Conservation (phyloP, 2,329 filamentous ascomycete genomes). For the Diplodia seriata region DNA sequence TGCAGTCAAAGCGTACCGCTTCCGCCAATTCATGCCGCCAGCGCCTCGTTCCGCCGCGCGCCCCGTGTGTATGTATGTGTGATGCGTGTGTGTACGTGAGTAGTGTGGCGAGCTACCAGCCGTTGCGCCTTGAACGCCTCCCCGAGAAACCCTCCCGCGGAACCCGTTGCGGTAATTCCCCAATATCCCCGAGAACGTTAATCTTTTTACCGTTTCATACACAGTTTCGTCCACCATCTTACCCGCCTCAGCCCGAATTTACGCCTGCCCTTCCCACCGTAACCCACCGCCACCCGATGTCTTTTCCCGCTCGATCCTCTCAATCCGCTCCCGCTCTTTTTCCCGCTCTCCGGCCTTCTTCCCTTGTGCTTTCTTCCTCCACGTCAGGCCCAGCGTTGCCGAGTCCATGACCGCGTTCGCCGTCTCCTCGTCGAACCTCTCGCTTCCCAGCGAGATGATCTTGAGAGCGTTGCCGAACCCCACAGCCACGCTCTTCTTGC, state of each 20-base stretch:
- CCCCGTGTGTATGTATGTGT: constrained; percentile 2
- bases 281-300: constrained; percentile 27
- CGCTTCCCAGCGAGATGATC: constrained; percentile 70
- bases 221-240: background rate
- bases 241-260: background rate
- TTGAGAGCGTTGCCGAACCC: constrained; percentile 77
- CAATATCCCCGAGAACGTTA: background rate
- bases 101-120: constrained; percentile 13
- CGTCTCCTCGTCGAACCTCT: constrained; percentile 62
- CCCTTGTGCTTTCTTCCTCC: constrained; percentile 29
- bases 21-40: constrained; percentile 20
- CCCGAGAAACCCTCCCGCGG: background rate
- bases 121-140: constrained; percentile 18
- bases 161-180: constrained; percentile 2
- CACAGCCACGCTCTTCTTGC: constrained; percentile 70
- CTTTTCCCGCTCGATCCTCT: constrained; percentile 15
- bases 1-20: constrained; percentile 7
- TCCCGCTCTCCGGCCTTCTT: constrained; percentile 25
- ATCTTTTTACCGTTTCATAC: constrained; percentile 9
- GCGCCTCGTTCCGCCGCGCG: constrained; percentile 5
- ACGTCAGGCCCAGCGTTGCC: constrained; percentile 24
- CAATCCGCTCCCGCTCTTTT: constrained; percentile 13
- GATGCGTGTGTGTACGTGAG: background rate
- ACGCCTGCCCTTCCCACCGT: constrained; percentile 4
- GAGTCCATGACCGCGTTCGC: constrained; percentile 13